These are phyloP conservation scores for Xylariales sp. DNA, from an alignment of 2,329 filamentous ascomycete genomes.

Conservation along the genomic window DNA sequence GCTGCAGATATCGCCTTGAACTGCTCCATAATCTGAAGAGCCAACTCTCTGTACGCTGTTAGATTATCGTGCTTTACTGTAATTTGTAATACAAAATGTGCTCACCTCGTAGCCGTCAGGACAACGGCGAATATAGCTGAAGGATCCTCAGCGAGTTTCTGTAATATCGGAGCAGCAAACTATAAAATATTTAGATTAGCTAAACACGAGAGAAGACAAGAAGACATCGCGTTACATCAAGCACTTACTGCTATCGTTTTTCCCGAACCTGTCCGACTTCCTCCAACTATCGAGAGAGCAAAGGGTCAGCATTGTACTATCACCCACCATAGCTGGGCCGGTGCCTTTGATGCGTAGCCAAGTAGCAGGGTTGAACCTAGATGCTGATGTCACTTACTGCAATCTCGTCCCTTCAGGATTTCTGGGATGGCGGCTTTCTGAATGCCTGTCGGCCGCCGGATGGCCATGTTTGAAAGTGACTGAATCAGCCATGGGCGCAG, in stretches of 20 bases:
- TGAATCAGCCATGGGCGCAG: constrained; percentile 85
- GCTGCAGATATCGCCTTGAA: constrained; percentile 88
- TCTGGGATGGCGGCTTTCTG: constrained; percentile 90
- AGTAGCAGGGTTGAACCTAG: no score
- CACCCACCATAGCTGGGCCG: no score
- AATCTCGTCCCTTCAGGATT: constrained; percentile 82
- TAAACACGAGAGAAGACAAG: no score
- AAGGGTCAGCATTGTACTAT: no score
- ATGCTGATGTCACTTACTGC: no score
- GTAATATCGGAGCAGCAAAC: constrained; percentile 90
- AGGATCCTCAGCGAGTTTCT: constrained; percentile 90
- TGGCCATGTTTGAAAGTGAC: constrained; percentile 72
- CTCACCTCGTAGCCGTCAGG: constrained; percentile 76
- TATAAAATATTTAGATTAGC: no score
- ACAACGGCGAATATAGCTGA: constrained; percentile 87
- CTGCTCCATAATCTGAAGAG: constrained; percentile 94
- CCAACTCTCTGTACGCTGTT: constrained; percentile 63
- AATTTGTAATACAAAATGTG: not conserved
- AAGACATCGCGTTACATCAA: no score
- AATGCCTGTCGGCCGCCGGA: constrained; percentile 85
- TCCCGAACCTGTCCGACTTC: constrained; percentile 90
- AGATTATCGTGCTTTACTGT: constrained; percentile 1
- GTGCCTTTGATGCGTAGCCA: no score
- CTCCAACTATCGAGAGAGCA: no score
- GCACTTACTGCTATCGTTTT: no score